Evolutionary conservation across 345 rosid genomes (phyloP).

Genomic region (Citrus sinensis): DNA sequence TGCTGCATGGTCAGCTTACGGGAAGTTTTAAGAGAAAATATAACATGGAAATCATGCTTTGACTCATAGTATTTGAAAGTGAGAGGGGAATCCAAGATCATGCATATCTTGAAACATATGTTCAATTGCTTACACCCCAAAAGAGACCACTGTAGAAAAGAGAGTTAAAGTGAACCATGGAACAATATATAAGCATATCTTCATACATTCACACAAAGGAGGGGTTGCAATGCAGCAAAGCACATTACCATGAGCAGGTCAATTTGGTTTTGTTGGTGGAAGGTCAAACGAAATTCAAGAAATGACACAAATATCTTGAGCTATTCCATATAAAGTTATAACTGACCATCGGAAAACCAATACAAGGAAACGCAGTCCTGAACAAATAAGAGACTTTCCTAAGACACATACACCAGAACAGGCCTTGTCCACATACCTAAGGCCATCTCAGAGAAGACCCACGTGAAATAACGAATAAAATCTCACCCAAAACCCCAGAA

Average conservation of each 20-base stretch:
- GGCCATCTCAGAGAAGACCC: background rate
- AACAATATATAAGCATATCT: too few relatives aligned
- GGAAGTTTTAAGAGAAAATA: background rate
- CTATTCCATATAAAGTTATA: background rate
- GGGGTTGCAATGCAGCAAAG: background rate
- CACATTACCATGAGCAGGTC: background rate
- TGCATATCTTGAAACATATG: background rate
- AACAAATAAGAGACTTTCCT: background rate
- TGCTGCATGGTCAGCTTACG: background rate
- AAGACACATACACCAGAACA: background rate
- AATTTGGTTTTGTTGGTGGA: background rate
- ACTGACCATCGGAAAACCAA: background rate
- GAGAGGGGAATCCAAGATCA: too few relatives aligned
- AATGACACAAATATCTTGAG: background rate
- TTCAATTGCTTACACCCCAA: background rate
- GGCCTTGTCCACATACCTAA: constrained; percentile 9
- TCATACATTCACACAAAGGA: background rate
- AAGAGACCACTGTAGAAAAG: background rate
- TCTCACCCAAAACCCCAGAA: background rate
- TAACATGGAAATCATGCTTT: background rate
- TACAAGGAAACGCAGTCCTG: background rate
- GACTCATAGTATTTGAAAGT: background rate
- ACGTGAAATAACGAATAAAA: background rate
- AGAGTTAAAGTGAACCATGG: background rate
- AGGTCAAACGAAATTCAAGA: background rate